phyloP scores from a whole-genome alignment of 495 filamentous ascomycete species.

The Tuber melanosporum region DNA sequence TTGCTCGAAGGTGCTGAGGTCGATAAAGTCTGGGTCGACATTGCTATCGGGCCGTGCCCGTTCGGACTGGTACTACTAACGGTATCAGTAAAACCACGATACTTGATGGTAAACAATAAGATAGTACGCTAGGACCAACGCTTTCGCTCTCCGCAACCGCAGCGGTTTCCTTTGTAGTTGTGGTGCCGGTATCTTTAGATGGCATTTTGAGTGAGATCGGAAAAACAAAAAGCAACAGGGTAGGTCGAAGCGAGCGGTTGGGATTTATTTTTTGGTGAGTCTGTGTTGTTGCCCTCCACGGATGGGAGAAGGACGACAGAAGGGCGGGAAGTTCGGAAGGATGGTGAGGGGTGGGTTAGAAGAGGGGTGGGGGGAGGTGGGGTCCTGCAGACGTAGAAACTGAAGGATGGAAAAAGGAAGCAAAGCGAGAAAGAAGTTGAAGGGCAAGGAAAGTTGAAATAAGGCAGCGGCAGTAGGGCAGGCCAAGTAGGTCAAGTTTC shows the following conservation, averaged over 20 bases:
- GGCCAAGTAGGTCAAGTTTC: neutral
- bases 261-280: conserved; percentile 22
- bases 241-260: conserved; percentile 21
- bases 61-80: neutral
- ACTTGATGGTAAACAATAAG: neutral
- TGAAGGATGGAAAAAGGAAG: neutral
- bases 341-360: conserved; percentile 37
- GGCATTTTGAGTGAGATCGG: conserved; percentile 30
- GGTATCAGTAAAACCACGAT: neutral
- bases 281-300: conserved; percentile 14
- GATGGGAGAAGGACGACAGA: conserved; percentile 22
- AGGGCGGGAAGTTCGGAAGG: conserved; percentile 33
- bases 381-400: conserved; percentile 12
- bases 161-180: conserved; percentile 7
- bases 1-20: conserved; percentile 75
- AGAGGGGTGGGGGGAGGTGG: conserved; percentile 37
- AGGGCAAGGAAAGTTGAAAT: neutral
- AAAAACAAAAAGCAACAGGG: conserved; percentile 31
- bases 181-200: conserved; percentile 8
- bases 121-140: neutral
- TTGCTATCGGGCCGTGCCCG: neutral
- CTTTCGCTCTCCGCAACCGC: conserved; percentile 11
- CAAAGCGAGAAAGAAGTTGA: neutral
- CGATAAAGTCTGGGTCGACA: conserved; percentile 59
- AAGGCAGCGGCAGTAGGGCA: neutral